A percentile compares a stretch with the other conserved stretches of the same genome.
Conservation (phyloP, 2,329 filamentous ascomycete genomes). For the Botrytis porri region DNA sequence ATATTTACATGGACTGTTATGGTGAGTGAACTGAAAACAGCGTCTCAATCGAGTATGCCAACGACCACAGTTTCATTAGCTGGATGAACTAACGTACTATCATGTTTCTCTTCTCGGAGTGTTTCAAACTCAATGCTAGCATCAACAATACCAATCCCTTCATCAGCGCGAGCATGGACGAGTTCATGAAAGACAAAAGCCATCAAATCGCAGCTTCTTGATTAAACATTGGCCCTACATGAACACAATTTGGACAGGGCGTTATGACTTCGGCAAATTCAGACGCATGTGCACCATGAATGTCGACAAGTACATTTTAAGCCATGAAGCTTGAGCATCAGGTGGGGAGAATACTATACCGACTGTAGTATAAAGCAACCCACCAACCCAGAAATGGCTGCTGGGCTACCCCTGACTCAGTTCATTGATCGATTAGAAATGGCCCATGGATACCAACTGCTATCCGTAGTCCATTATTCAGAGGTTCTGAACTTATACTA, state of each 20-base stretch:
- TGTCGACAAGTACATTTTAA: constrained; percentile 31
- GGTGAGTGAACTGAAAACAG: neutral
- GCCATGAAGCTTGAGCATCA: constrained; percentile 24
- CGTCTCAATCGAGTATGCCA: constrained; percentile 11
- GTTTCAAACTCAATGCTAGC: constrained; percentile 1
- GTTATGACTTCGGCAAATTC: constrained; percentile 53
- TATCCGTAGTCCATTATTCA: too few relatives aligned
- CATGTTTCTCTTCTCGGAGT: too few relatives aligned
- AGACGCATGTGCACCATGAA: constrained; percentile 27
- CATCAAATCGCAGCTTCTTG: constrained; percentile 42
- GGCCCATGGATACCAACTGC: too few relatives aligned
- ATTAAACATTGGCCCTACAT: constrained; percentile 49
- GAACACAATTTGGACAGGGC: constrained; percentile 53
- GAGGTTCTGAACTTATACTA: too few relatives aligned
- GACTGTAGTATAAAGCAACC: neutral
- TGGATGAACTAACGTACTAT: too few relatives aligned
- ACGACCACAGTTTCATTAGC: constrained; percentile 21
- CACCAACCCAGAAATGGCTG: too few relatives aligned
- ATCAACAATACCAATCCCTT: too few relatives aligned
- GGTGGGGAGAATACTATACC: constrained; percentile 28
- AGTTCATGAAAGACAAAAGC: too few relatives aligned
- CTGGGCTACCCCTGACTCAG: too few relatives aligned
- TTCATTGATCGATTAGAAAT: too few relatives aligned
- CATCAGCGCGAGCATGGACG: too few relatives aligned
- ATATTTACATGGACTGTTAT: too few relatives aligned